Evolutionary conservation across 1,284 basidiomycete species (phyloP), one percentile per base, ranked within the genome.

Genomic region (Coniophora puteana): DNA sequence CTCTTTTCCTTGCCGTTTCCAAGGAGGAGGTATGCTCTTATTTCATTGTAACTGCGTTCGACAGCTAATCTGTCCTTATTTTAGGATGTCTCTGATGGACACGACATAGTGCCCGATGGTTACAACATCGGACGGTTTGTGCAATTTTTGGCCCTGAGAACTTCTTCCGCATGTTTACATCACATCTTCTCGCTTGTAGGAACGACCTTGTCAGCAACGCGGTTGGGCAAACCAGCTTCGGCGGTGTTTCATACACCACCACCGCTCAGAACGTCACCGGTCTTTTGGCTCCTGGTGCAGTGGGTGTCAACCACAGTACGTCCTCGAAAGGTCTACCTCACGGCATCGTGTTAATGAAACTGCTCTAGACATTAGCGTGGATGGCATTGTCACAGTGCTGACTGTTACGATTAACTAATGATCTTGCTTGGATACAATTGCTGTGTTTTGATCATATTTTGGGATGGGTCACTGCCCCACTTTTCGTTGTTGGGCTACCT

Each of bases 1-100:
- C 83, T 6, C 58, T 82, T 22, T 85, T 84, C 58, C 63, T 84
- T 25, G 82, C 80, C 1, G 78, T 80, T 12, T 83, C 81, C 14
- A 53, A 75, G 51, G 82, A 84, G 60, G 69, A 83, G 62, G 76
- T 71, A 40, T 22, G 32, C 14, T 14, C 25, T 31, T 22, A 5
- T 14, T 35, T 13, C 20, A 20, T 14, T 12, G 30, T 32, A n/a
- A 4, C 5, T 12, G 7, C 18, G n/a, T 21, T 24, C 26, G 6
- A 11, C 21, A 20, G 24, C 17, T 46, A 18, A 35, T 38, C 28
- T 13, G 10, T 7, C 4, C 20, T 22, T 31, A 28, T 14, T n/a
- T 8, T 33, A 72, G 68, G 50, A 70, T 32, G 55, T 54, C 5
- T 46, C 54, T 8, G 50, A 80, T 5, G 39, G 57, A 22, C 82